Base-by-base conservation (phyloP, 164 flowering plant species). In the Macadamia integrifolia region DNA sequence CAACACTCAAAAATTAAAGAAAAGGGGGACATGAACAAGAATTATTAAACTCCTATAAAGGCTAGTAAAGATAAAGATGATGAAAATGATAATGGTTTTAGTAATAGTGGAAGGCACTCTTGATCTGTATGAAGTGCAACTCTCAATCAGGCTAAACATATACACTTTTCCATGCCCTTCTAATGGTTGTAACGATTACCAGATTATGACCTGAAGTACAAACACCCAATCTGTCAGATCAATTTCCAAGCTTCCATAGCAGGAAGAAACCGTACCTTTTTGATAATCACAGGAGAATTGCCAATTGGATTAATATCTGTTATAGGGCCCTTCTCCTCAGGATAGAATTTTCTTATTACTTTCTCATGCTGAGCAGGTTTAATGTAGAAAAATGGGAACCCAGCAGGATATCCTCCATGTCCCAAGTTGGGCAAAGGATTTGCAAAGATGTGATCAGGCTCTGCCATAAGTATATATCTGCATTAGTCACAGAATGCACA, bases 381-480 rank as follows among this genome's bases (percentile, higher is more conserved):
- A 13, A 95, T 95, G 74, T 95, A 92, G 83, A 91, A 89, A 77
- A 95, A 95, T 6, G 96, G 89, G 67, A 74, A 92, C 18, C 81
- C 98, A 60, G 90, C 97, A 9, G 98, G 97, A 75, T 76, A 70
- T 13, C 75, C 88, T 60, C 82, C 92, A 66, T 71, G 73, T 31
- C 90, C 86, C 80, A 95, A 80, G 82, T 92, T 95, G 29, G 99
- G 99, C 62, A 95, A 77, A 62, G 99, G 98, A 18, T 72, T 81
- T 57, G 89, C 65, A 76, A 95, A 89, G 69, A 95, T 71, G 62
- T 95, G 99, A 79, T 95, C 99, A 64, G 99, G 99, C 71, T 95
- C 99, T 46, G 93, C 97, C 99, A 95, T 95, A 66, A 95, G 71
- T 35, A 95, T 75, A 66, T 92, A 95, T 48, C 99, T 95, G 88